Base-by-base conservation (phyloP, 345 rosid species). In the Populus alba region DNA sequence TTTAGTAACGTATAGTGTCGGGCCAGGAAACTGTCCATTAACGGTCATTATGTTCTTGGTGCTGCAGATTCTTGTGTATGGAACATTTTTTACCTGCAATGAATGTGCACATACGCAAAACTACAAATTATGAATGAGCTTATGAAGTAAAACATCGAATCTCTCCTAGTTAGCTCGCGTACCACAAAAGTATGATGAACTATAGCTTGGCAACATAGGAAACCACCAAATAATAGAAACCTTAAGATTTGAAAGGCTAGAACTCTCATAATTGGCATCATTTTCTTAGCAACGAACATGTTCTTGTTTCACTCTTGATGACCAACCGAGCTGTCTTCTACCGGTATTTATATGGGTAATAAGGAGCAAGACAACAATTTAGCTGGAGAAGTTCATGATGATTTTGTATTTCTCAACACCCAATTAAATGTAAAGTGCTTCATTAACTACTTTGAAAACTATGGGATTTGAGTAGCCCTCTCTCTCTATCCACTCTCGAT, bases 21-120 rank as follows among this genome's bases (percentile, higher is more conserved):
- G 85, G 8, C 88, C 86, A 0, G 86, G 88, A 53, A 75, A 81
- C 45, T 80, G 47, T 10, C 84, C 88, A 66, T 85, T 83, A 1
- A 85, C 82, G 0, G 83, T 83, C 79, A 83, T 62, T n/a, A 80
- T 85, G 22, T 53, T 76, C 49, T 80, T 82, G 2, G 84, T 75
- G 35, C 73, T 77, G 22, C 78, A 37, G 2, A 77, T 77, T 55
- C 81, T 79, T 7, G 67, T 79, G 73, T 66, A 67, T 33, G 73
- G 73, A 49, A 23, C 68, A 20, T 73, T 47, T 59, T 68, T 35
- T 20, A 79, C 77, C 81, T 78, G 11, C 41, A 69, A 68, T 17
- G 0, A 51, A 51, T 51, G 57, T 17, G 57, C 22, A 12, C 15
- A 45, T 45, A 12, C 15, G 16, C 49, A 45, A 45, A 45, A 45